These are phyloP conservation scores for Leonotis leonurus DNA, from an alignment of 257 asterid species.

Conservation along the genomic window DNA sequence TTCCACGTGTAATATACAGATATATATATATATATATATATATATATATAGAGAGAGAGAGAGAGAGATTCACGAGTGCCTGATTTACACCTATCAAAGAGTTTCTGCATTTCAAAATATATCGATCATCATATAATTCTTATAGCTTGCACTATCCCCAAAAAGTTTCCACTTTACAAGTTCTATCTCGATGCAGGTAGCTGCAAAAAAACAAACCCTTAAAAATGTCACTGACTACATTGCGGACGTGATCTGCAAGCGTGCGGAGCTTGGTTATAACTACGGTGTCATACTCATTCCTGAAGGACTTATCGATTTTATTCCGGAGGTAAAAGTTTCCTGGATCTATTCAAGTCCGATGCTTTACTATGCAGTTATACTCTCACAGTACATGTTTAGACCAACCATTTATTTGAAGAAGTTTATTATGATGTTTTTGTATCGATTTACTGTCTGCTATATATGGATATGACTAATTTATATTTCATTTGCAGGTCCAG, in stretches of 20 bases:
- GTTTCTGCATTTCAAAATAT: background rate
- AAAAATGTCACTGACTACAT: constrained; percentile 79
- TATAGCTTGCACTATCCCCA: background rate
- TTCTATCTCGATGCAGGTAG: constrained; percentile 49
- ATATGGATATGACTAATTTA: background rate
- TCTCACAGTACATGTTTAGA: background rate
- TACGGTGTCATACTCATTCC: constrained; percentile 98
- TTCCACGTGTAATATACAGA: too few relatives aligned
- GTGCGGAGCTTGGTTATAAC: constrained; percentile 79
- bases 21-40: too few relatives aligned
- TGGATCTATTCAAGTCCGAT: background rate
- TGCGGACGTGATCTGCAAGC: constrained; percentile 80
- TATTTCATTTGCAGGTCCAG: constrained; percentile 62
- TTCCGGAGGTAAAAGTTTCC: constrained; percentile 69
- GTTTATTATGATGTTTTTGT: background rate
- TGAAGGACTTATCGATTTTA: constrained; percentile 97
- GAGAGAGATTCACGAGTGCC: too few relatives aligned
- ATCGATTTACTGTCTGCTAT: constrained; percentile 1
- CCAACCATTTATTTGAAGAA: background rate
- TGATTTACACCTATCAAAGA: too few relatives aligned
- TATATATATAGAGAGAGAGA: too few relatives aligned
- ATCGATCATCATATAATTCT: background rate
- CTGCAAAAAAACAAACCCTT: constrained; percentile 79
- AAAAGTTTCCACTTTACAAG: background rate
- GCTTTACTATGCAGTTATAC: background rate